Base-by-base conservation (phyloP, 2,329 filamentous ascomycete species). In the Lachnellula cervina region DNA sequence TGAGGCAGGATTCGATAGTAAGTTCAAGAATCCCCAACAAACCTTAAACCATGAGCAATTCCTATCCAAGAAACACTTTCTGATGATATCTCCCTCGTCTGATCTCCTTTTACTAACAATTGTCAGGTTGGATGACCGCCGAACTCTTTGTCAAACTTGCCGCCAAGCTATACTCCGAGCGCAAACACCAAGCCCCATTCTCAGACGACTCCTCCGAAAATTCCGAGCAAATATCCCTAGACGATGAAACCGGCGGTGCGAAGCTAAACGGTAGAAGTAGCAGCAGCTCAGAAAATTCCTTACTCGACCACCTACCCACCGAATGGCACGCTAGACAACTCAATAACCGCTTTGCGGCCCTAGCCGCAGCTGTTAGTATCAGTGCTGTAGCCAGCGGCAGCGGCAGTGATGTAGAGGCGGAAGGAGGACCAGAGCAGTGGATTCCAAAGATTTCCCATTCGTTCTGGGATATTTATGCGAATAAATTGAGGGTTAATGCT, bases 1-100 rank as follows among this genome's bases (percentile, higher is more conserved):
- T 54, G 77, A 84, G 62, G 83, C 83, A 5, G 84, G 82, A 13
- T 86, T 77, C 59, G 83, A 86, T 65, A 83, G 80, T 74, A 66
- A 64, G 69, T 73, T 62, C 62, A 67, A n/a, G 3, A 7, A 16
- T 37, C 21, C n/a, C 37, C 7, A 28, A 21, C 44, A 11, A 14
- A 3, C 23, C 9, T 9, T 28, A 5, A 42, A 16, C 43, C 3
- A 11, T 43, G n/a, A 48, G 17, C n/a, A 19, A 43, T 25, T 43
- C 14, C 35, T 51, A 42, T 47, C 16, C 14, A 48, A 21, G 3
- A 3, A 17, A 51, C 28, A 8, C 28, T 32, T 32, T 7, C 1
- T 32, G 28, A n/a, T 32, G 7, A 32, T 32, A 9, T 7, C 28
- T 8, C 28, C n/a, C 8, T 32, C 8, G 8, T 32, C 28, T 32